Evolutionary conservation across 225 moss, liverwort and hornwort species (phyloP), one percentile per base, ranked within the genome.

Genomic region (Pseudisothecium myosuroides): DNA sequence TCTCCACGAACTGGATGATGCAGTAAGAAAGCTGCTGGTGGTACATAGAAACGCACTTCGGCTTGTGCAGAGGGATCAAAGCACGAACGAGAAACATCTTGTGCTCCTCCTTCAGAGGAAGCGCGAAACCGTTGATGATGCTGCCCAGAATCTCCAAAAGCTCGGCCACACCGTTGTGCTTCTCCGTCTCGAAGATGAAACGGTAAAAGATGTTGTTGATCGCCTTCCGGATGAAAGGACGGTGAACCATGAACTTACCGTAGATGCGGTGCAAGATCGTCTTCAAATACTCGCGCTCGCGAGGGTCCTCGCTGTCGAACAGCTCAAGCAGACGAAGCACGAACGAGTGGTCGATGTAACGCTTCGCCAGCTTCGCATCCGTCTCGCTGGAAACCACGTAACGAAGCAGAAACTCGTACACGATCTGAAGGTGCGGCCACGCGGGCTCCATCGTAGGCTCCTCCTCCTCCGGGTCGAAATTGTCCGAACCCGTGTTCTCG

Each of bases 21-120:
- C 94, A 94, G 88, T 94, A 94, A 86, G 94, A 94, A 85, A 94
- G 92, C 94, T 94, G 94, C 91, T 94, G 94, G 85, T 94, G 94
- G 87, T 93, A 94, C 93, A 93, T 92, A 13, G 94, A 93, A 68
- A 94, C 92, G 87, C 91, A 93, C 91, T 94, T 94, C 4, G 93
- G 93, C 88, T 94, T 94, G 92, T 94, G 94, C 92, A 94, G 71
- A 75, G 94, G 94, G 59, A 93, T 91, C 91, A 94, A 91, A 29
- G 93, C 94, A 27, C 92, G 92, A 73, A 91, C 93, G 5, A 94
- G 77, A 83, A 94, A 94, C 88, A 93, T 73, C 92, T 94, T 94
- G 93, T 94, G 94, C 90, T 94, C 94, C 93, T 94, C 93, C 92
- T 94, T 94, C 89, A 94, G 81, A 58, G 94, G 94, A 74, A 94